Conservation (phyloP, 2,329 filamentous ascomycete genomes). For the Macrophomina phaseolina region DNA sequence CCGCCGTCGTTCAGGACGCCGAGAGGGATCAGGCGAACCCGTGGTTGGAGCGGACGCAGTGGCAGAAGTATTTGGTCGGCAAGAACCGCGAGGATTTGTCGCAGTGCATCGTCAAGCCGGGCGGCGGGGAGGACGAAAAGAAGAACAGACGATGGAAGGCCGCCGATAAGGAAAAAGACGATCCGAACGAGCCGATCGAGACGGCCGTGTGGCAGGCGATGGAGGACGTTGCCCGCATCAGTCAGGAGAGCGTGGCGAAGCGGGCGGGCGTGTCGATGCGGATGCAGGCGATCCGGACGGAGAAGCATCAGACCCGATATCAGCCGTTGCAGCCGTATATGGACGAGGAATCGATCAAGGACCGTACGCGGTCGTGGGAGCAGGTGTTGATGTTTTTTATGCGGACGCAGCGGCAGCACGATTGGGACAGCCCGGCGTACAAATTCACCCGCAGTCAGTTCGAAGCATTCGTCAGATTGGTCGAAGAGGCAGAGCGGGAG, state of each 20-base stretch:
- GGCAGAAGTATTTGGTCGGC: too few relatives aligned
- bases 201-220: slow-evolving; percentile 32
- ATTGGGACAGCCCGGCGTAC: slow-evolving; percentile 31
- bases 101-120: too few relatives aligned
- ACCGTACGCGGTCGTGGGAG: slow-evolving; percentile 29
- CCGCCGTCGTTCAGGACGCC: too few relatives aligned
- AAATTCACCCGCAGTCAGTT: slow-evolving; percentile 30
- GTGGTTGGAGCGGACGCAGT: too few relatives aligned
- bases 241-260: slow-evolving; percentile 30
- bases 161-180: too few relatives aligned
- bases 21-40: neutral
- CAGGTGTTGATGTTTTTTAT: slow-evolving; percentile 35
- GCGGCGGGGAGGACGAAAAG: too few relatives aligned
- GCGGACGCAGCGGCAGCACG: slow-evolving; percentile 25
- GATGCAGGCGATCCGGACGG: slow-evolving; percentile 32
- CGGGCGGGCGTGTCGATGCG: slow-evolving; percentile 30
- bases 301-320: slow-evolving; percentile 33
- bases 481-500: slow-evolving; percentile 13
- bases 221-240: slow-evolving; percentile 29
- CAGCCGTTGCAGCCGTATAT: slow-evolving; percentile 32
- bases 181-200: slow-evolving; percentile 3
- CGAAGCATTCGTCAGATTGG: slow-evolving; percentile 29
- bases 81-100: too few relatives aligned
- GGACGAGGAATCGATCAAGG: slow-evolving; percentile 29
- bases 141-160: too few relatives aligned